phyloP scores from a whole-genome alignment of 768 basidiomycete genomes.

The Tricholoma bakamatsutake region DNA sequence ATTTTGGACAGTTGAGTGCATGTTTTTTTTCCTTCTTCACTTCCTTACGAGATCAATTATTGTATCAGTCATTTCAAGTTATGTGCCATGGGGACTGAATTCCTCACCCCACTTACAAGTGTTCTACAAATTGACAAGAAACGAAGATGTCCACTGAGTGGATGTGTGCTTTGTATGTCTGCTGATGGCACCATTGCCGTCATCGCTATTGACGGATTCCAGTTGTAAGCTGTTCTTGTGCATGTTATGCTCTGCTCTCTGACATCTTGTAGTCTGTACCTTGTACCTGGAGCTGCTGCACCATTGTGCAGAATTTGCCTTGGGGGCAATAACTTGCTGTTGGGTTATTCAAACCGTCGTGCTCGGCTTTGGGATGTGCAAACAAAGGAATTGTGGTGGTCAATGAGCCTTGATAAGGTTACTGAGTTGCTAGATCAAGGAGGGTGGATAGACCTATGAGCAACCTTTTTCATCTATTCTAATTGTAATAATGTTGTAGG shows the following conservation, averaged over 20 bases:
- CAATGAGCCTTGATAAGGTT: constrained; percentile 72
- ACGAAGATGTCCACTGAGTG: constrained; percentile 50
- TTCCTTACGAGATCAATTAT: neutral
- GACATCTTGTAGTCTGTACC: constrained; percentile 48
- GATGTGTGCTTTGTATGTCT: constrained; percentile 68
- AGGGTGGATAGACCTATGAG: no score
- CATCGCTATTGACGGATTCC: constrained; percentile 66
- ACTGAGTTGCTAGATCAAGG: no score
- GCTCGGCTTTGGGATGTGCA: constrained; percentile 86
- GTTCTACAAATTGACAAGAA: constrained; percentile 54
- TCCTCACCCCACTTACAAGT: constrained; percentile 55
- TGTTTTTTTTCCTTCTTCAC: no score
- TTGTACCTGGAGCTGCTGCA: constrained; percentile 85
- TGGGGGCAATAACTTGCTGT: constrained; percentile 61
- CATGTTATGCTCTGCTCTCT: neutral
- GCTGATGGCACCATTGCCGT: constrained; percentile 79
- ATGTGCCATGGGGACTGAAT: constrained; percentile 67
- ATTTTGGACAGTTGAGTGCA: no score
- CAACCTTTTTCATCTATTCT: no score
- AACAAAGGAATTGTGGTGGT: constrained; percentile 79
- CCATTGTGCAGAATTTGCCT: constrained; percentile 69
- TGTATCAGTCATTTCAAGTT: constrained; percentile 52
- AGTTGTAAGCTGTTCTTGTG: constrained; percentile 58
- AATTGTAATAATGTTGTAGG: constrained; percentile 5
- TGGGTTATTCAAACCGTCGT: constrained; percentile 70